These are phyloP conservation scores for Chloris gayana DNA, from an alignment of 176 grass and related monocot genomes.

Conservation along the genomic window DNA sequence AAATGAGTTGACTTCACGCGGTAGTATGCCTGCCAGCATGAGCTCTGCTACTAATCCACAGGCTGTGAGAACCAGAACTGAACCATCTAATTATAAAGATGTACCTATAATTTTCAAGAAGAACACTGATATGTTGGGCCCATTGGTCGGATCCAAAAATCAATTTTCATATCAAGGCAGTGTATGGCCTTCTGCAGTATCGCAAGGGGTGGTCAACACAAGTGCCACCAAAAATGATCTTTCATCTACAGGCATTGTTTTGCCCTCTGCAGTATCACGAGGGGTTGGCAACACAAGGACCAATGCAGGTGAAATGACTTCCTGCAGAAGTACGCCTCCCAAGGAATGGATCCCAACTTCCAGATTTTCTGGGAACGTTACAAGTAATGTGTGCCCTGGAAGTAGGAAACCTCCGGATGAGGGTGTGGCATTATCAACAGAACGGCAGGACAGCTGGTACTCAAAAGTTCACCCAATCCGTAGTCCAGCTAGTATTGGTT, in stretches of 20 bases:
- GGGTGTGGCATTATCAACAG: constrained; percentile 32
- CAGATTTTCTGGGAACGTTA: constrained; percentile 27
- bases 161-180: constrained; percentile 36
- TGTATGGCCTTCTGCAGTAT: constrained; percentile 35
- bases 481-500: constrained; percentile 42
- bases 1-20: constrained; percentile 26
- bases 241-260: constrained; percentile 36
- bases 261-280: constrained; percentile 37
- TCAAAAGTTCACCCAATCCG: constrained; percentile 33
- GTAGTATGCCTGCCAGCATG: constrained; percentile 26
- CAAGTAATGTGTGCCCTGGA: constrained; percentile 28
- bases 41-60: constrained; percentile 28
- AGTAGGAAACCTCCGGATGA: constrained; percentile 36
- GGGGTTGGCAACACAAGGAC: constrained; percentile 17
- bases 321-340: constrained; percentile 31
- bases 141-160: constrained; percentile 11
- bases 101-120: constrained; percentile 26
- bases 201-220: constrained; percentile 29
- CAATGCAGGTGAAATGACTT: constrained; percentile 17
- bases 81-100: constrained; percentile 28
- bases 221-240: constrained; percentile 13
- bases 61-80: constrained; percentile 35
- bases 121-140: constrained; percentile 20
- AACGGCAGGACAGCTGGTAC: constrained; percentile 45
- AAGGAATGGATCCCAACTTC: constrained; percentile 40